These are phyloP conservation scores for Chrysanthemum makinoi DNA, from an alignment of 129 eudicot genomes.

Conservation along the genomic window DNA sequence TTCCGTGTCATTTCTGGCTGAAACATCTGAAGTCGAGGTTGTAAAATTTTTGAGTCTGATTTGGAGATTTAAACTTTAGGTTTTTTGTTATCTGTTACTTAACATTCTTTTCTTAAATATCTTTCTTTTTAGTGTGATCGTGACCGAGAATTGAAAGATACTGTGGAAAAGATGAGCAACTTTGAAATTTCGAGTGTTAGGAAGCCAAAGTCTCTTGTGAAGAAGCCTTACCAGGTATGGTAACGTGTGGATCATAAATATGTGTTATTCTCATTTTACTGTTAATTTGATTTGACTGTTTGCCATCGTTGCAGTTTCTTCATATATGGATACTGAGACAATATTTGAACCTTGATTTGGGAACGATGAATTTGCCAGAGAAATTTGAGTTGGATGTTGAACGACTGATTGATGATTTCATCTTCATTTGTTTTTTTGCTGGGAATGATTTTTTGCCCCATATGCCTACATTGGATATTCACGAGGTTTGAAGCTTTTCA, in stretches of 20 bases:
- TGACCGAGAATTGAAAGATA: not conserved
- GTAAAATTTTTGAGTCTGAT: not conserved
- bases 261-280: not conserved
- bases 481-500: conserved; percentile 43
- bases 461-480: conserved; percentile 59
- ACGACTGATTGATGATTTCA: conserved; percentile 55
- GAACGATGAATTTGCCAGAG: conserved; percentile 27
- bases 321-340: conserved; percentile 64
- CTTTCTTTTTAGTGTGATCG: not conserved
- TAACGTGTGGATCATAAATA: not conserved
- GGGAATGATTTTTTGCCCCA: conserved; percentile 75
- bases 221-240: conserved; percentile 37
- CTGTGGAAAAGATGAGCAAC: not conserved
- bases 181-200: not conserved
- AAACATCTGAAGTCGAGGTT: not conserved
- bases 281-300: not conserved
- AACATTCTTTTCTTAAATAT: not conserved
- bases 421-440: conserved; percentile 56
- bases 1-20: not conserved
- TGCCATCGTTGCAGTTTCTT: conserved; percentile 43
- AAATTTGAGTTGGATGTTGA: conserved; percentile 42
- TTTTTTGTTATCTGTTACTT: not conserved
- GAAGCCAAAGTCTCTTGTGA: conserved; percentile 1
- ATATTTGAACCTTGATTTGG: conserved; percentile 45
- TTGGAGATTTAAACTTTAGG: not conserved